Conservation (phyloP, 2,329 filamentous ascomycete genomes). For the Plenodomus tracheiphilus region DNA sequence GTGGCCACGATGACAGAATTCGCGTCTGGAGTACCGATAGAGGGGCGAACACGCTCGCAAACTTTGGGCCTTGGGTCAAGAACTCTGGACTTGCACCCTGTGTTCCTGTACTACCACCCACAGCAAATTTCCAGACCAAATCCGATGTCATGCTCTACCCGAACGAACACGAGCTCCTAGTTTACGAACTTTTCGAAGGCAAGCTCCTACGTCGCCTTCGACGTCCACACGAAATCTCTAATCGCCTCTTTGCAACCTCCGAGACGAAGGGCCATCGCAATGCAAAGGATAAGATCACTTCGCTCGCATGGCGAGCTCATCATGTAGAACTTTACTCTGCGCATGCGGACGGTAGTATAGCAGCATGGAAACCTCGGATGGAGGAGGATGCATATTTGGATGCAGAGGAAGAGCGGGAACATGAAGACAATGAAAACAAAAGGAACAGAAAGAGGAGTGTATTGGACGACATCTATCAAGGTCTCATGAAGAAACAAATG, state of each 20-base stretch:
- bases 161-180: constrained; percentile 73
- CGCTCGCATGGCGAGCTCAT: constrained; percentile 74
- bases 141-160: constrained; percentile 77
- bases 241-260: constrained; percentile 11
- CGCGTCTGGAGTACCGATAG: constrained; percentile 83
- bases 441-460: constrained; percentile 73
- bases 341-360: constrained; percentile 82
- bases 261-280: constrained; percentile 45
- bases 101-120: constrained; percentile 60
- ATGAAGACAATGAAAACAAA: constrained; percentile 36
- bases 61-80: constrained; percentile 80
- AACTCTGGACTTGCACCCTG: constrained; percentile 59
- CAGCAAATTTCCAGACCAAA: constrained; percentile 57
- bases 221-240: constrained; percentile 53
- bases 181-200: constrained; percentile 79
- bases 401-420: constrained; percentile 47
- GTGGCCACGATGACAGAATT: constrained; percentile 81
- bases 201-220: constrained; percentile 71
- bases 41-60: constrained; percentile 84
- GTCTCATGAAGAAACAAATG: constrained; percentile 72
- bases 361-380: constrained; percentile 71
- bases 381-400: constrained; percentile 52
- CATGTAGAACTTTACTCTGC: constrained; percentile 77
- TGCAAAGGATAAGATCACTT: constrained; percentile 62
- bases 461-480: constrained; percentile 77